These are phyloP conservation scores for Truncatella angustata DNA, from an alignment of 2,329 filamentous ascomycete species.

Conservation along the genomic window DNA sequence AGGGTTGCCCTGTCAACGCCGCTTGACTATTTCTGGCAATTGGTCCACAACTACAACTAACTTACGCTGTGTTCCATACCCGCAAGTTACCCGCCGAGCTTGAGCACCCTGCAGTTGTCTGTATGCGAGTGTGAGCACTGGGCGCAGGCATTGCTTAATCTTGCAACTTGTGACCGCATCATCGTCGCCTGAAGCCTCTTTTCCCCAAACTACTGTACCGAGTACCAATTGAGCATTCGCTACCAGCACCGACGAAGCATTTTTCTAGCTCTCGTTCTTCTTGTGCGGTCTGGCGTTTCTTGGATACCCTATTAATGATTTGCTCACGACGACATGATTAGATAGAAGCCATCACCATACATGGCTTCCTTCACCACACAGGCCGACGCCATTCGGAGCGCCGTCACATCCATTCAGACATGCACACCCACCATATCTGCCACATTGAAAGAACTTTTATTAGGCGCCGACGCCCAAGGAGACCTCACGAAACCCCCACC, in stretches of 20 bases:
- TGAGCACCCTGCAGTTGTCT: no score
- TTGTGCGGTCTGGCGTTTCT: constrained; percentile 1
- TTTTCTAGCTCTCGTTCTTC: neutral
- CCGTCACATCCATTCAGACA: constrained; percentile 50
- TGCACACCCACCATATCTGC: constrained; percentile 52
- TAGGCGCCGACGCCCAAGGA: constrained; percentile 24
- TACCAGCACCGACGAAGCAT: neutral
- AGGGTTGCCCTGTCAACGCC: constrained; percentile 14
- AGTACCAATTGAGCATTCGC: neutral
- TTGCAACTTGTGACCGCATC: neutral
- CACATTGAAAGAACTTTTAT: constrained; percentile 45
- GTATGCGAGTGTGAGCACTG: no score
- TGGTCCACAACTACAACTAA: constrained; percentile 13
- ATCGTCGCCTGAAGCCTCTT: no score
- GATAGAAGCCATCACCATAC: constrained; percentile 20
- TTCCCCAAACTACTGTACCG: neutral
- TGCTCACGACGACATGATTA: constrained; percentile 28
- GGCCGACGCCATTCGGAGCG: constrained; percentile 51
- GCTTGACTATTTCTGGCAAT: constrained; percentile 10
- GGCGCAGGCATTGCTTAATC: no score
- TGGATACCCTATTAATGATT: constrained; percentile 19
- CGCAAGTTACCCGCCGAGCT: constrained; percentile 2
- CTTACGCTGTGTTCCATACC: no score
- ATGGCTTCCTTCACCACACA: constrained; percentile 45
- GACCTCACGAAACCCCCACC: no score